Evolutionary conservation across 2,329 filamentous ascomycete genomes (phyloP).

Genomic region (Botrytis pseudocinerea): DNA sequence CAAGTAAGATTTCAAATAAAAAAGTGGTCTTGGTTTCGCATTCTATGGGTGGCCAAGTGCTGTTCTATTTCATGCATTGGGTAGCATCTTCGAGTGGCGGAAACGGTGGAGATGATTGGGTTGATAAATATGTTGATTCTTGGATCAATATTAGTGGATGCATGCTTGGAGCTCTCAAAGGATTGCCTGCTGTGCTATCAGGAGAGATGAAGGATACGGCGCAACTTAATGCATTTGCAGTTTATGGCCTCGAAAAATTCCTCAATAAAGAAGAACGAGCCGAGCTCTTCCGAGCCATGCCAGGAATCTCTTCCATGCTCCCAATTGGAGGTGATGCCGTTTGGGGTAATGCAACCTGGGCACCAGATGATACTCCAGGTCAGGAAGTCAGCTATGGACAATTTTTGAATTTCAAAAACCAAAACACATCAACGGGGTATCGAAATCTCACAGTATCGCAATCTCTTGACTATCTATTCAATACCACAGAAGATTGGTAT

Average conservation of each 20-base stretch:
- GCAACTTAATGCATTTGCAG: constrained; percentile 92
- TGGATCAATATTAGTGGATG: constrained; percentile 99
- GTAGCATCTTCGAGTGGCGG: constrained; percentile 79
- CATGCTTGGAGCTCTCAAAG: constrained; percentile 94
- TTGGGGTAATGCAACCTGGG: constrained; percentile 89
- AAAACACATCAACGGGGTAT: constrained; percentile 63
- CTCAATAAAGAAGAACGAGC: constrained; percentile 85
- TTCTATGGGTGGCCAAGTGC: constrained; percentile 95
- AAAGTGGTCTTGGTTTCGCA: constrained; percentile 89
- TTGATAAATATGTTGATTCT: constrained; percentile 83
- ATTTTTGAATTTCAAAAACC: constrained; percentile 78
- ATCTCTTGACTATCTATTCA: constrained; percentile 75
- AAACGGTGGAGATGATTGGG: constrained; percentile 81
- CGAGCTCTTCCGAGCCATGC: constrained; percentile 95
- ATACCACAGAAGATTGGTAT: constrained; percentile 85
- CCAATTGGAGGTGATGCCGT: constrained; percentile 90
- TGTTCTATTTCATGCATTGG: constrained; percentile 78
- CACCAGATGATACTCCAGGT: constrained; percentile 79
- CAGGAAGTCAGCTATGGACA: constrained; percentile 76
- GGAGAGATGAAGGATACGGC: constrained; percentile 99
- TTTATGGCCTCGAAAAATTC: constrained; percentile 96
- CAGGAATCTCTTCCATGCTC: constrained; percentile 93
- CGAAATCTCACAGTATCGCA: constrained; percentile 79
- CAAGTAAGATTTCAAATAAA: constrained; percentile 67
- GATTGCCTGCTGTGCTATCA: constrained; percentile 83